Percentiles rank a stretch among this genome's conserved stretches.
phyloP scores from a whole-genome alignment of 1,284 basidiomycete genomes.

The Ceratobasidium sp. region DNA sequence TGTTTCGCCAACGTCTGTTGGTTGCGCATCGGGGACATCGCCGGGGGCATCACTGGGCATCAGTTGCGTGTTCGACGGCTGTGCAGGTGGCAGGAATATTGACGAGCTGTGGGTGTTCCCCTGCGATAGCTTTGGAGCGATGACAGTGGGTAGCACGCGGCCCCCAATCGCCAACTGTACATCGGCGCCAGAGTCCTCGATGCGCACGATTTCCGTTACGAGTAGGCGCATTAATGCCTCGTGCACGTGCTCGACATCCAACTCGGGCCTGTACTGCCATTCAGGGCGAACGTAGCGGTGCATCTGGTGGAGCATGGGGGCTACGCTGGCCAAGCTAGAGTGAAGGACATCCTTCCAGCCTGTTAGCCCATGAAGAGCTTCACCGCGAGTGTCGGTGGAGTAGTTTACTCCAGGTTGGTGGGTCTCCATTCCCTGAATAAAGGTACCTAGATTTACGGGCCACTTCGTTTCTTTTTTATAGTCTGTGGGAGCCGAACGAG shows the following conservation, averaged over 20 bases:
- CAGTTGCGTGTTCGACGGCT: too few species aligned
- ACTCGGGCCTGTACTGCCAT: background rate
- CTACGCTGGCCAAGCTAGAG: background rate
- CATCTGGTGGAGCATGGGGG: conserved; percentile 3
- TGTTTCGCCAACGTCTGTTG: too few species aligned
- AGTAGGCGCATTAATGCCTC: conserved; percentile 18
- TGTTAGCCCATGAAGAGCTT: background rate
- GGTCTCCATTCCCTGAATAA: background rate
- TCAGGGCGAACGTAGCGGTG: background rate
- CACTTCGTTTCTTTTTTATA: background rate
- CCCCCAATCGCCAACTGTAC: background rate
- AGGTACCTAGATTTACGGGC: too few species aligned
- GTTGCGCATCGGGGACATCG: too few species aligned
- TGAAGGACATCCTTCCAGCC: background rate
- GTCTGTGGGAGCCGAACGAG: background rate
- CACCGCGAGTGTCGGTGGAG: background rate
- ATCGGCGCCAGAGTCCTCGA: background rate
- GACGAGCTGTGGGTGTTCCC: too few species aligned
- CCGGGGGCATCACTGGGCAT: too few species aligned
- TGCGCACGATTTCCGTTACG: conserved; percentile 4
- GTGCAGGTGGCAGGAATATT: too few species aligned
- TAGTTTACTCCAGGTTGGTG: background rate
- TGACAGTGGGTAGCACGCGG: background rate
- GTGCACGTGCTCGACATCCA: conserved; percentile 1
- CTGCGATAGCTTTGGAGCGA: too few species aligned